phyloP scores from a whole-genome alignment of 2,329 filamentous ascomycete genomes.

The Penicillium sp. region DNA sequence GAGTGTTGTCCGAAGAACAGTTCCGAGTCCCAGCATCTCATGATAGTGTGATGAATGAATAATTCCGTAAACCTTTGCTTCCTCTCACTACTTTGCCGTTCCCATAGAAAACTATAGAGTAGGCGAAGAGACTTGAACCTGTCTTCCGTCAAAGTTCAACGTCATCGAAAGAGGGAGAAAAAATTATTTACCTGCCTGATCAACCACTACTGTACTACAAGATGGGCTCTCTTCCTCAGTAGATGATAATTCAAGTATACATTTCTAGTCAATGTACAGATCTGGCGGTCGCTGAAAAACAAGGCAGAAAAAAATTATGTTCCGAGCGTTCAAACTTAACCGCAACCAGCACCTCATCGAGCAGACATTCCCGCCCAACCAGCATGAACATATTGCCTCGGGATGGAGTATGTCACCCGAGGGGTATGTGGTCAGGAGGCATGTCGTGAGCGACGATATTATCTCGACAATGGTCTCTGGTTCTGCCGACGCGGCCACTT shows the following conservation, averaged over 20 bases:
- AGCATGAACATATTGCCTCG: conserved; percentile 35
- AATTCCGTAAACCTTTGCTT: conserved; percentile 24
- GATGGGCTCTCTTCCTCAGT: background rate
- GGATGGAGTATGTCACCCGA: conserved; percentile 49
- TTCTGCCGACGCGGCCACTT: conserved; percentile 82
- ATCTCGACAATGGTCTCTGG: conserved; percentile 72
- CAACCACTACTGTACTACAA: background rate
- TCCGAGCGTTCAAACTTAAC: conserved; percentile 8
- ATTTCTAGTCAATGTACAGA: background rate
- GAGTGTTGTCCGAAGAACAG: conserved; percentile 35
- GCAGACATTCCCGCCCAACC: conserved; percentile 16
- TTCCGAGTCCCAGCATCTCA: conserved; percentile 40
- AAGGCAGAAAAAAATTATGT: conserved; percentile 23
- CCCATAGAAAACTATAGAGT: background rate
- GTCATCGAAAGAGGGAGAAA: background rate
- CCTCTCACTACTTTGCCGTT: background rate
- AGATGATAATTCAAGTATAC: background rate
- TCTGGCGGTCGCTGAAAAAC: conserved; percentile 24
- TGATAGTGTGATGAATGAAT: conserved; percentile 44
- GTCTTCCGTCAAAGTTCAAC: background rate
- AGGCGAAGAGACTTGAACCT: background rate
- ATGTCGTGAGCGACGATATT: conserved; percentile 73
- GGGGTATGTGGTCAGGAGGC: conserved; percentile 59
- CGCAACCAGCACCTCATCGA: conserved; percentile 7
- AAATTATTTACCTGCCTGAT: background rate